These are phyloP conservation scores for Inonotus hispidus DNA, from an alignment of 1,284 basidiomycete species.

Conservation along the genomic window DNA sequence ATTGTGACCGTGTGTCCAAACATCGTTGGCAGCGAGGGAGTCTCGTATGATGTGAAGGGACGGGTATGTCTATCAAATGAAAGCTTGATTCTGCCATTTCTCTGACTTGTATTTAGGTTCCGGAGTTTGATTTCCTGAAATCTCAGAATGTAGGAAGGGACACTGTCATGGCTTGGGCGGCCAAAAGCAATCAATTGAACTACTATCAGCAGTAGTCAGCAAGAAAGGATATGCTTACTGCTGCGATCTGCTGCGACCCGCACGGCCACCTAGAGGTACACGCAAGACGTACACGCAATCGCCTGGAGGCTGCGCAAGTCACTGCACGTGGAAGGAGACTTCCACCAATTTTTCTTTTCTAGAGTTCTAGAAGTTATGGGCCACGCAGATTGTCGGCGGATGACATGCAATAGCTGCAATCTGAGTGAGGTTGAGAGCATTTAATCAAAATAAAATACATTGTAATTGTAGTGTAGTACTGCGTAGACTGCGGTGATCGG, in stretches of 20 bases:
- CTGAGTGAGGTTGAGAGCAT: neutral
- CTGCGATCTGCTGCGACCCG: conserved; percentile 1
- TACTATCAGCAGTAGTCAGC: neutral
- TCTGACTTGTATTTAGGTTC: conserved; percentile 23
- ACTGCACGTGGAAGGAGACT: neutral
- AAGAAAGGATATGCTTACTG: neutral
- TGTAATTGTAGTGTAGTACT: neutral
- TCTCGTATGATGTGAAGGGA: conserved; percentile 44
- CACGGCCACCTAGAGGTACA: neutral
- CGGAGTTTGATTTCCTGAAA: conserved; percentile 30
- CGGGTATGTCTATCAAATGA: conserved; percentile 7
- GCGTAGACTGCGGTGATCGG: neutral
- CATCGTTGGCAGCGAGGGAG: conserved; percentile 69
- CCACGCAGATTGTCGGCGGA: neutral
- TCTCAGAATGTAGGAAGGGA: conserved; percentile 40
- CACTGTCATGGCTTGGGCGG: conserved; percentile 29
- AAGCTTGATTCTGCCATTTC: neutral
- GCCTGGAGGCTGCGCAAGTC: neutral
- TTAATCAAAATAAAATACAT: neutral
- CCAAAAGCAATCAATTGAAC: neutral
- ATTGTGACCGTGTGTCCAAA: conserved; percentile 82
- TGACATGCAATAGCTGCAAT: neutral
- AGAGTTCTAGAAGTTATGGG: neutral
- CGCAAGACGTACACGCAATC: conserved; percentile 3
- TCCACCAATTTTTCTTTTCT: neutral